Evolutionary conservation across 1,139 yeast species (phyloP).

Genomic region (Starmera stellimalicola): DNA sequence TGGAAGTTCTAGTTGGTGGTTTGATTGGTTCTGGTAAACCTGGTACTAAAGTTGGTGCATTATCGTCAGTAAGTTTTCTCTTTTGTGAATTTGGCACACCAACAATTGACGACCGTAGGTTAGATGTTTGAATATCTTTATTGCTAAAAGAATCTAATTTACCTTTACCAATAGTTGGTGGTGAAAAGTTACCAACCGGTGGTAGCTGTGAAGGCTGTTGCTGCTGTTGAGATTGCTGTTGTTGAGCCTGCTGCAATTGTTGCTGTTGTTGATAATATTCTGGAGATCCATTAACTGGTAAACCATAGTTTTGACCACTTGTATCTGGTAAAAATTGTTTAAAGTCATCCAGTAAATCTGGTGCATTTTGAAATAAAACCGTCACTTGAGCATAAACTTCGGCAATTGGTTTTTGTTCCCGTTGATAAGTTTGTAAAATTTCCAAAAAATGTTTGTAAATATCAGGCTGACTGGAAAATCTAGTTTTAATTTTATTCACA

Average conservation of each 20-base stretch:
- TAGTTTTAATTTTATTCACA: constrained; percentile 89
- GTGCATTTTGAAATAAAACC: constrained; percentile 80
- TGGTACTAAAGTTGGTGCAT: constrained; percentile 68
- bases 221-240: constrained; percentile 21
- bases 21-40: constrained; percentile 83
- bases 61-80: constrained; percentile 24
- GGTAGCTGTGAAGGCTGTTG: constrained; percentile 50
- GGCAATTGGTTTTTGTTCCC: constrained; percentile 90
- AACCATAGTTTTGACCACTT: constrained; percentile 13
- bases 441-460: constrained; percentile 91
- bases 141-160: constrained; percentile 12
- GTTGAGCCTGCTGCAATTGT: constrained; percentile 16
- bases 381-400: constrained; percentile 95
- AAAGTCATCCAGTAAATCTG: constrained; percentile 89
- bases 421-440: constrained; percentile 89
- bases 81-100: constrained; percentile 9
- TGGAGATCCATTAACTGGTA: constrained; percentile 17
- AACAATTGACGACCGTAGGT: constrained; percentile 29
- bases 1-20: constrained; percentile 52
- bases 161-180: constrained; percentile 37
- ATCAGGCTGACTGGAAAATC: constrained; percentile 92
- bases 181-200: constrained; percentile 93
- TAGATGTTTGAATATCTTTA: constrained; percentile 27
- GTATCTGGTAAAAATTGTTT: constrained; percentile 93
- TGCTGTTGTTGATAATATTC: constrained; percentile 22